Conservation (phyloP, 2,329 filamentous ascomycete genomes). For the Hansfordia pulvinata region DNA sequence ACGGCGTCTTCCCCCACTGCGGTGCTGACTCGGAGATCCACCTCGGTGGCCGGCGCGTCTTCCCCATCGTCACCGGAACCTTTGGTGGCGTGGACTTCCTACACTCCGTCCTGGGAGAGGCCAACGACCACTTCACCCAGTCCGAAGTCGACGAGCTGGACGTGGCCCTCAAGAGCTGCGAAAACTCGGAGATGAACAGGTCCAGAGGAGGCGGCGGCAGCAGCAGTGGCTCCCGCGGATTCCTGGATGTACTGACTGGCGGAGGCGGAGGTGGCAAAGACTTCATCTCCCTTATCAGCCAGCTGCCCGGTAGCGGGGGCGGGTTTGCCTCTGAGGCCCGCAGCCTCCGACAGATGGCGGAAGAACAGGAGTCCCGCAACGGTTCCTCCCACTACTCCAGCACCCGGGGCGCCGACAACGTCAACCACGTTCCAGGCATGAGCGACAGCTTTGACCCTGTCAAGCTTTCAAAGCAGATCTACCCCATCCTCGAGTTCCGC, state of each 20-base stretch:
- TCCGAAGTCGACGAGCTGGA: constrained; percentile 76
- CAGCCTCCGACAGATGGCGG: constrained; percentile 47
- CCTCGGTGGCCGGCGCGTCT: constrained; percentile 52
- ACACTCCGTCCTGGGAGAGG: constrained; percentile 65
- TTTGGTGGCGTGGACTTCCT: constrained; percentile 79
- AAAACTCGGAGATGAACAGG: constrained; percentile 26
- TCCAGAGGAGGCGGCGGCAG: constrained; percentile 21
- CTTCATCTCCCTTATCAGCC: constrained; percentile 60
- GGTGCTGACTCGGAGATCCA: constrained; percentile 54
- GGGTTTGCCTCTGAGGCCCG: constrained; percentile 55
- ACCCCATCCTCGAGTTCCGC: constrained; percentile 85
- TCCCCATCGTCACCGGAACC: constrained; percentile 58
- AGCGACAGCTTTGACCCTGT: constrained; percentile 64
- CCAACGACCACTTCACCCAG: constrained; percentile 73
- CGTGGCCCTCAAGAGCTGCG: constrained; percentile 56
- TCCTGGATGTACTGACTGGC: constrained; percentile 14
- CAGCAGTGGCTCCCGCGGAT: constrained; percentile 22
- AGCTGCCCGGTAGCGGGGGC: constrained; percentile 58
- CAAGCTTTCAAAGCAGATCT: constrained; percentile 69
- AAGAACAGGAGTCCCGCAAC: constrained; percentile 40
- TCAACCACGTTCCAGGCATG: constrained; percentile 58
- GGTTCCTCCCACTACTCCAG: constrained; percentile 13
- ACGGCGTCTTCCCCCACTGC: constrained; percentile 60
- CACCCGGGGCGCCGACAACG: constrained; percentile 26
- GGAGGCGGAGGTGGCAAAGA: constrained; percentile 29